Conservation (phyloP, 768 basidiomycete species). For the Tulasnella sp. region DNA sequence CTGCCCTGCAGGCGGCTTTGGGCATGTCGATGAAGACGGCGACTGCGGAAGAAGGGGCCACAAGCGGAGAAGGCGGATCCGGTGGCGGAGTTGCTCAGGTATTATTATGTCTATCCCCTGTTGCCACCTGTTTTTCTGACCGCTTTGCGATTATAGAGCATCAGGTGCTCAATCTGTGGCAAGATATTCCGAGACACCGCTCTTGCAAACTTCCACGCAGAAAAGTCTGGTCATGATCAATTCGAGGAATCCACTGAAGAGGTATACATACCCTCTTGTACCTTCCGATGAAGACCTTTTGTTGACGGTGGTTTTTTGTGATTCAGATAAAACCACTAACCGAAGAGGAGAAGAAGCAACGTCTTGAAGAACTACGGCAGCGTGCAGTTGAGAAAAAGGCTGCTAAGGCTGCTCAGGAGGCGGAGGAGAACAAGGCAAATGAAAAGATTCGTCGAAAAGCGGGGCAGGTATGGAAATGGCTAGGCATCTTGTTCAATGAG, state of each 20-base stretch:
- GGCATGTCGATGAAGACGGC: constrained; percentile 36
- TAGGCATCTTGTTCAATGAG: neutral
- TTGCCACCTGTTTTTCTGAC: neutral
- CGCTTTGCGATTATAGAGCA: constrained; percentile 45
- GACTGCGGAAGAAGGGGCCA: constrained; percentile 29
- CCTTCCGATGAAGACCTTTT: neutral
- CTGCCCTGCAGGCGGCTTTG: constrained; percentile 47
- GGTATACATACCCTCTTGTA: constrained; percentile 36
- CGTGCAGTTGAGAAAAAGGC: constrained; percentile 79
- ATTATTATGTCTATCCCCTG: neutral
- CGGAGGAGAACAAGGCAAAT: constrained; percentile 61
- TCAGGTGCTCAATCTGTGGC: constrained; percentile 75
- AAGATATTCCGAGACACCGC: constrained; percentile 83
- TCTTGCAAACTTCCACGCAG: constrained; percentile 85
- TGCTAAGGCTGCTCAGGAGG: constrained; percentile 61
- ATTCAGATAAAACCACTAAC: constrained; percentile 83
- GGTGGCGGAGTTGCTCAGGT: constrained; percentile 9
- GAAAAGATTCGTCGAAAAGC: constrained; percentile 78
- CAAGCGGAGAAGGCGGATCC: constrained; percentile 55
- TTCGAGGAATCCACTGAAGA: constrained; percentile 96
- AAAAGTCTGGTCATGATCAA: constrained; percentile 90
- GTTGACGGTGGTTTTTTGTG: neutral
- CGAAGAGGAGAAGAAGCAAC: constrained; percentile 83
- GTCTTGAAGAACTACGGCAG: constrained; percentile 65
- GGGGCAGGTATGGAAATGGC: constrained; percentile 49